Base-by-base conservation (phyloP, 371 early-diverging fungal genomes). In the Lichtheimia hyalospora region DNA sequence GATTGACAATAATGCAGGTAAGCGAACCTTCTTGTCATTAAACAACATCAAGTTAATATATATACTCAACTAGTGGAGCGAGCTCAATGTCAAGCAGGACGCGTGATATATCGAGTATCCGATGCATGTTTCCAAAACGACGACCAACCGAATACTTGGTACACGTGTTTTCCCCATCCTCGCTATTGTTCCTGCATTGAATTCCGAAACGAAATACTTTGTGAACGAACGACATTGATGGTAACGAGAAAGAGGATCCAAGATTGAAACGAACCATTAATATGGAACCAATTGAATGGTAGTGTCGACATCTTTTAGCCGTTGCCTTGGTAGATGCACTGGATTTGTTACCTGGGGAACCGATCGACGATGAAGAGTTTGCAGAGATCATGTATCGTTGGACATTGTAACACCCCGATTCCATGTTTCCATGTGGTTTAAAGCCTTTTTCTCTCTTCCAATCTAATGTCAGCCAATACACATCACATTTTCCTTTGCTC, bases 281-380 rank as follows among this genome's bases (percentile, higher is more conserved):
- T 7, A 43, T 42, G 16, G 25, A 25, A 42, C 7, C 5, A 7
- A 20, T 12, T 46, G 39, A 40, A 34, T 34, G 34, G 0, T 52
- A 69, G 70, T 69, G 70, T 42, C 66, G 66, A 15, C 70, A 69
- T 58, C 28, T 53, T 2, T 42, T 69, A 25, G 70, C 70, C 20
- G 63, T 54, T 8, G 42, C 57, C 3, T 16, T 69, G 1, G 57
- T 58, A 6, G 62, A 69, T n/a, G 40, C 53, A 13, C 42, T 69
- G 2, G 41, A 46, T 50, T 39, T 51, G 15, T 13, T 49, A 12
- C 28, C 44, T 48, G 21, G 8, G 13, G 14, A 14, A 1, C 13
- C 18, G 18, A 49, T 66, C 21, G 54, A 57, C n/a, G 60, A 65
- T 54, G 52, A 58, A 50, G 56, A 39, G 25, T 62, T 69, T 59